phyloP scores from a whole-genome alignment of 768 basidiomycete species.

The Cytidiella melzeri region DNA sequence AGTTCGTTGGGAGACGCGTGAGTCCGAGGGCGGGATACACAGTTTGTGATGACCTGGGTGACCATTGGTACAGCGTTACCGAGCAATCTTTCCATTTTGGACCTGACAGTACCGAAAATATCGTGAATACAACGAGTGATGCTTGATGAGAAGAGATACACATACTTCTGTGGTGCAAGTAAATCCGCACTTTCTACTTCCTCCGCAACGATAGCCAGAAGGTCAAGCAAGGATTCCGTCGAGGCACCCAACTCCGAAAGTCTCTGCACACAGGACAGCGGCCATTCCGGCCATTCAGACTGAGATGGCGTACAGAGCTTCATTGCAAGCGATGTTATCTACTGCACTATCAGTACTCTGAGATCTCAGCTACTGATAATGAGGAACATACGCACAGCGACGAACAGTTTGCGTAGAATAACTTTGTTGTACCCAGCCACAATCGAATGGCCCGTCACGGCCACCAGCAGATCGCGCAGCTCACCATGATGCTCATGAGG shows the following conservation, averaged over 20 bases:
- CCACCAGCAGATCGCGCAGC: slow-evolving; percentile 63
- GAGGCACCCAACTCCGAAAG: slow-evolving; percentile 57
- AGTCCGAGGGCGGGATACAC: slow-evolving; percentile 38
- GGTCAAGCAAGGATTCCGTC: slow-evolving; percentile 60
- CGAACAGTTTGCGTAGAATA: slow-evolving; percentile 82
- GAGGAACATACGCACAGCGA: slow-evolving; percentile 61
- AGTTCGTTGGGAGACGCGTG: slow-evolving; percentile 40
- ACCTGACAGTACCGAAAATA: no score
- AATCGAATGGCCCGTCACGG: slow-evolving; percentile 63
- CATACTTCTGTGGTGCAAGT: slow-evolving; percentile 66
- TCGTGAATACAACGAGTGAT: no score
- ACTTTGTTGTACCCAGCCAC: slow-evolving; percentile 54
- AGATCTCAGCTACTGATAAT: not conserved
- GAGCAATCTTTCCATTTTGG: slow-evolving; percentile 59
- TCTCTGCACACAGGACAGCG: slow-evolving; percentile 53
- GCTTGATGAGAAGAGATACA: slow-evolving; percentile 16
- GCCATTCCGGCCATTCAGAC: slow-evolving; percentile 71
- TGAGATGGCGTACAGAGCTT: slow-evolving; percentile 57
- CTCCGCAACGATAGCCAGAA: slow-evolving; percentile 79
- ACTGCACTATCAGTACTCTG: slow-evolving; percentile 7
- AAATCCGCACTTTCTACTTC: slow-evolving; percentile 76
- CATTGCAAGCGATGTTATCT: slow-evolving; percentile 67
- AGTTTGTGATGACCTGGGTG: slow-evolving; percentile 54
- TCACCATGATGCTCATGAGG: slow-evolving; percentile 10
- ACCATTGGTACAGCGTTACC: slow-evolving; percentile 67